Evolutionary conservation across 73 alveolate genomes (phyloP).

Genomic region (Paramecium sexaurelia): DNA sequence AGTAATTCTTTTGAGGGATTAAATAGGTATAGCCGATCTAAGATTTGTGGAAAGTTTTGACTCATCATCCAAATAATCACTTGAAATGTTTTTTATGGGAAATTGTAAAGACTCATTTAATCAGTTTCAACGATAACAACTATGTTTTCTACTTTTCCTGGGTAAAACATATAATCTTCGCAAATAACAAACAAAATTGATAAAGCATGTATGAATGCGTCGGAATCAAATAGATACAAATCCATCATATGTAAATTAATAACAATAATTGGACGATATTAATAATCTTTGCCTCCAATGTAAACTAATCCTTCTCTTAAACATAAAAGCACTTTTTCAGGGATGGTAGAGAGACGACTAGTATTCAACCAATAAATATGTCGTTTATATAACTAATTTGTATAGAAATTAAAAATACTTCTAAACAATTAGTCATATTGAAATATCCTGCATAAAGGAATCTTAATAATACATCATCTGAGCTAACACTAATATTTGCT

Average conservation of each 20-base stretch:
- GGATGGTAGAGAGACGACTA: neutral
- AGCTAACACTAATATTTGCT: neutral
- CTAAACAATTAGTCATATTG: slow-evolving; percentile 33
- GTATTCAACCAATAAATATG: slow-evolving; percentile 46
- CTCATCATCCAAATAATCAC: slow-evolving; percentile 54
- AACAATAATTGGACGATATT: slow-evolving; percentile 45
- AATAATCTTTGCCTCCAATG: slow-evolving; percentile 48
- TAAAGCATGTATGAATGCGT: slow-evolving; percentile 3
- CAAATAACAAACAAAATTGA: neutral
- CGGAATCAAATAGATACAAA: slow-evolving; percentile 40
- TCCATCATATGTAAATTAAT: slow-evolving; percentile 12
- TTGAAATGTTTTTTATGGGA: slow-evolving; percentile 39
- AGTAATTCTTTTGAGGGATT: slow-evolving; percentile 39
- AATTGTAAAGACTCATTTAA: slow-evolving; percentile 7
- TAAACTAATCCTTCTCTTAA: slow-evolving; percentile 24
- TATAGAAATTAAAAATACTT: neutral
- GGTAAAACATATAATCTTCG: slow-evolving; percentile 51
- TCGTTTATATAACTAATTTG: slow-evolving; percentile 6
- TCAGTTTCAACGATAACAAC: slow-evolving; percentile 46
- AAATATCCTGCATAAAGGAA: slow-evolving; percentile 53
- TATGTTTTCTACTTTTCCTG: slow-evolving; percentile 30
- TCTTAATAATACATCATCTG: slow-evolving; percentile 37
- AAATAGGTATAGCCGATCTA: slow-evolving; percentile 34
- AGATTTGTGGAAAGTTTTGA: slow-evolving; percentile 39
- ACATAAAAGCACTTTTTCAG: neutral